Evolutionary conservation across 1,139 yeast genomes (phyloP).

Genomic region (Yamadazyma sp.): DNA sequence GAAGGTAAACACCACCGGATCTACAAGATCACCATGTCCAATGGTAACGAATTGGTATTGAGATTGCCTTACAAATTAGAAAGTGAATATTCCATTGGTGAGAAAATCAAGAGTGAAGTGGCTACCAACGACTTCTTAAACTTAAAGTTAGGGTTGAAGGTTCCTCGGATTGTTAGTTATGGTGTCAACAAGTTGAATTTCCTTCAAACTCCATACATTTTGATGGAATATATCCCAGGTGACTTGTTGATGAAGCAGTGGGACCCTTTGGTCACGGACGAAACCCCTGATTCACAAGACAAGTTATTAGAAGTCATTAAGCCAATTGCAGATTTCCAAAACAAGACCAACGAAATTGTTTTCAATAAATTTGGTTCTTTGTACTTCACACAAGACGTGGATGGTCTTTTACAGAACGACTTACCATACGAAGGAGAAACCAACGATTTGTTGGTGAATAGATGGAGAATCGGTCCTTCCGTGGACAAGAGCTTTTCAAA

Average conservation of each 20-base stretch:
- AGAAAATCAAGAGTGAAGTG: constrained; percentile 81
- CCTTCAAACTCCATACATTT: constrained; percentile 69
- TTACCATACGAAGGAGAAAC: constrained; percentile 66
- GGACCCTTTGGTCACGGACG: constrained; percentile 68
- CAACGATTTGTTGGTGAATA: constrained; percentile 50
- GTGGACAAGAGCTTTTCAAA: constrained; percentile 78
- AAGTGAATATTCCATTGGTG: constrained; percentile 59
- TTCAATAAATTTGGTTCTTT: constrained; percentile 81
- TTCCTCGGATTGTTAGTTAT: constrained; percentile 78
- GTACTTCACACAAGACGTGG: constrained; percentile 68
- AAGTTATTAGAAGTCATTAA: constrained; percentile 55
- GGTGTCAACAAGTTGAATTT: constrained; percentile 62
- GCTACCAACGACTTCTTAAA: constrained; percentile 86
- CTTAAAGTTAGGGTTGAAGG: constrained; percentile 51
- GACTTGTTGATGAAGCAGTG: constrained; percentile 82
- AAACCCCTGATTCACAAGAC: constrained; percentile 37
- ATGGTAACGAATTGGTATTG: constrained; percentile 64
- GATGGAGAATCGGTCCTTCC: constrained; percentile 93
- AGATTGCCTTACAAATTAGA: constrained; percentile 83
- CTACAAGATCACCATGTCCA: constrained; percentile 66
- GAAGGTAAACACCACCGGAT: constrained; percentile 94
- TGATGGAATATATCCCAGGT: constrained; percentile 79
- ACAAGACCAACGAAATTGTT: constrained; percentile 46
- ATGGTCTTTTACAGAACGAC: constrained; percentile 36
- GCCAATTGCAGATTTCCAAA: constrained; percentile 63